A percentile compares a stretch with the other conserved stretches of the same genome.
phyloP scores from a whole-genome alignment of 169 alveolate species.

The Eimeria tenella region DNA sequence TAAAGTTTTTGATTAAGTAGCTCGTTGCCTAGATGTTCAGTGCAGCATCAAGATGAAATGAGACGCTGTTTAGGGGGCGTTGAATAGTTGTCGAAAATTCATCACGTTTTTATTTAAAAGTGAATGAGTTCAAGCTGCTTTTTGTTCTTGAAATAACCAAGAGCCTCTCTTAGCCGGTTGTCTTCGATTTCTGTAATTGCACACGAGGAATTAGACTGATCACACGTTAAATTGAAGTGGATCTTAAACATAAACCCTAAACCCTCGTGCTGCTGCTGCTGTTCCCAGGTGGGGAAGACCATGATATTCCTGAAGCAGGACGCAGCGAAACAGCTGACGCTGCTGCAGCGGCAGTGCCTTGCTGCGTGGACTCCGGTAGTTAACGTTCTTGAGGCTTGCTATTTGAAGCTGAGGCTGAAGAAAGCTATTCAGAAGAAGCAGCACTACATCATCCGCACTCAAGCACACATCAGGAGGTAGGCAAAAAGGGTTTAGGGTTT shows the following conservation, averaged over 20 bases:
- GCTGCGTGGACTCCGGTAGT: conserved; percentile 93
- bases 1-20: neutral
- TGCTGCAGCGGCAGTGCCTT: conserved; percentile 91
- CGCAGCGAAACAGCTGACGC: conserved; percentile 91
- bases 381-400: conserved; percentile 90
- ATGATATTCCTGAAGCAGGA: conserved; percentile 93
- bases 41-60: too few species aligned
- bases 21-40: neutral
- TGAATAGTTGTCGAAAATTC: too few species aligned
- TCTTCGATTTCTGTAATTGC: too few species aligned
- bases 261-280: neutral
- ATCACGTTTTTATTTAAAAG: too few species aligned
- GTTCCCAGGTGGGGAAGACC: conserved; percentile 89
- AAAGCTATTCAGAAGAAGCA: conserved; percentile 80
- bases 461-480: conserved; percentile 90
- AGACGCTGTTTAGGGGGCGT: too few species aligned
- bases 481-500: neutral
- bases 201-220: too few species aligned
- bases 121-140: too few species aligned
- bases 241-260: too few species aligned
- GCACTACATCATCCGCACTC: conserved; percentile 89
- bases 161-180: too few species aligned
- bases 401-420: conserved; percentile 82
- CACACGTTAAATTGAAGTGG: too few species aligned
- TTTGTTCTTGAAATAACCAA: too few species aligned